phyloP scores from a whole-genome alignment of 129 eudicot species.

The Lactuca sativa region DNA sequence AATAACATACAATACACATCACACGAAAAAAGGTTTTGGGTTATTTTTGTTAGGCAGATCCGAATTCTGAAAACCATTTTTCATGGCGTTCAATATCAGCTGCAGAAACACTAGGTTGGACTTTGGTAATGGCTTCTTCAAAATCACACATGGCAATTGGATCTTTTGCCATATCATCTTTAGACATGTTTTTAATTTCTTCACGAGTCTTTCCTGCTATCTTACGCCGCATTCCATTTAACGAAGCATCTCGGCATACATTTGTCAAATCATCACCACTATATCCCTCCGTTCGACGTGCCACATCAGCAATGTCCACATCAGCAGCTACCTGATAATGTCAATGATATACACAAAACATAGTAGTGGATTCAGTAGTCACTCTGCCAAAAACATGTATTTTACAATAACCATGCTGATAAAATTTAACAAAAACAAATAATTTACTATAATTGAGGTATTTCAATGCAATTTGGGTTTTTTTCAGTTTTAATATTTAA shows the following conservation, averaged over 20 bases:
- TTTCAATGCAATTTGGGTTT: too few species aligned
- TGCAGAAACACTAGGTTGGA: constrained; percentile 91
- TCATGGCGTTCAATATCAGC: constrained; percentile 88
- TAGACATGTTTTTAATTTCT: constrained; percentile 89
- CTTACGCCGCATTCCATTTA: constrained; percentile 91
- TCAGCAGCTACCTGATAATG: constrained; percentile 67
- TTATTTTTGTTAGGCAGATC: constrained; percentile 56
- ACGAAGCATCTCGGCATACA: constrained; percentile 89
- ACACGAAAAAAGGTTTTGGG: neutral
- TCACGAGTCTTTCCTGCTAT: constrained; percentile 98
- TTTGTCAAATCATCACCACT: constrained; percentile 97
- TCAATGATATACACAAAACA: neutral
- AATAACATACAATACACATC: neutral
- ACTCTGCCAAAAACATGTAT: neutral
- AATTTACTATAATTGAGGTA: too few species aligned
- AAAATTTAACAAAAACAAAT: too few species aligned
- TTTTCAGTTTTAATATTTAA: too few species aligned
- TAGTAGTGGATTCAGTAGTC: neutral
- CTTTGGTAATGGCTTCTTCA: constrained; percentile 78
- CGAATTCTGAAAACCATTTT: constrained; percentile 91
- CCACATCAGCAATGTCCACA: constrained; percentile 84
- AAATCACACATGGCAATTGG: constrained; percentile 97
- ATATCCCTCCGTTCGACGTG: constrained; percentile 90
- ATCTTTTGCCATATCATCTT: constrained; percentile 84
- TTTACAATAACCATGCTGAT: neutral